These are phyloP conservation scores for Metroxylon sagu DNA, from an alignment of 176 grass and related monocot species.

Conservation along the genomic window DNA sequence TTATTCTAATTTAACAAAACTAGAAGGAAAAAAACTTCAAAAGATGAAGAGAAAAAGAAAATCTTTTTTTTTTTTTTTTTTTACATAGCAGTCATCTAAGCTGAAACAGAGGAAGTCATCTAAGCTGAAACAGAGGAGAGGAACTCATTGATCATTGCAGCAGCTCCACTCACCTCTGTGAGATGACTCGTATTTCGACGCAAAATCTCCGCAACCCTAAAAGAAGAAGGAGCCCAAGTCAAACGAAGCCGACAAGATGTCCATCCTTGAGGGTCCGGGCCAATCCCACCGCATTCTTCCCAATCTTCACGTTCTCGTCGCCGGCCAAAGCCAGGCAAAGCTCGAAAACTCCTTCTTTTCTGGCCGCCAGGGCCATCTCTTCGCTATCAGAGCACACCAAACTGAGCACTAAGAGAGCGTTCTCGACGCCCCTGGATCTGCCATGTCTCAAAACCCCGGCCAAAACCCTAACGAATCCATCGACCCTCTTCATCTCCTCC, in stretches of 20 bases:
- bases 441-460: conserved; percentile 26
- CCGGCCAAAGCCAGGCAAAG: conserved; percentile 47
- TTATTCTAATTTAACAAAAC: conserved; percentile 13
- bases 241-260: conserved; percentile 19
- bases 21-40: conserved; percentile 10
- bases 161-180: conserved; percentile 4
- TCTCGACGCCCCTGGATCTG: conserved; percentile 58
- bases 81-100: conserved; percentile 24
- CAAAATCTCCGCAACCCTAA: conserved; percentile 35
- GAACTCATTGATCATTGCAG: not conserved
- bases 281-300: conserved; percentile 62
- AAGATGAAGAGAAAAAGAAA: conserved; percentile 31
- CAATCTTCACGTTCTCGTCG: conserved; percentile 69
- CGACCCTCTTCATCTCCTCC: conserved; percentile 51
- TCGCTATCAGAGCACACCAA: conserved; percentile 59
- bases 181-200: too few relatives aligned
- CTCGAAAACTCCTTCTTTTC: conserved; percentile 58
- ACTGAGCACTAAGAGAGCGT: conserved; percentile 60
- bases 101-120: conserved; percentile 1
- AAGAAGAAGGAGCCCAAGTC: conserved; percentile 23
- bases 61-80: conserved; percentile 50
- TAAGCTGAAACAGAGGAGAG: conserved; percentile 1
- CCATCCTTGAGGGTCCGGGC: conserved; percentile 55
- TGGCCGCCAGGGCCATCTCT: conserved; percentile 40
- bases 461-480: conserved; percentile 43